Base-by-base conservation (phyloP, 2,329 filamentous ascomycete species). In the Monosporascus sp. region DNA sequence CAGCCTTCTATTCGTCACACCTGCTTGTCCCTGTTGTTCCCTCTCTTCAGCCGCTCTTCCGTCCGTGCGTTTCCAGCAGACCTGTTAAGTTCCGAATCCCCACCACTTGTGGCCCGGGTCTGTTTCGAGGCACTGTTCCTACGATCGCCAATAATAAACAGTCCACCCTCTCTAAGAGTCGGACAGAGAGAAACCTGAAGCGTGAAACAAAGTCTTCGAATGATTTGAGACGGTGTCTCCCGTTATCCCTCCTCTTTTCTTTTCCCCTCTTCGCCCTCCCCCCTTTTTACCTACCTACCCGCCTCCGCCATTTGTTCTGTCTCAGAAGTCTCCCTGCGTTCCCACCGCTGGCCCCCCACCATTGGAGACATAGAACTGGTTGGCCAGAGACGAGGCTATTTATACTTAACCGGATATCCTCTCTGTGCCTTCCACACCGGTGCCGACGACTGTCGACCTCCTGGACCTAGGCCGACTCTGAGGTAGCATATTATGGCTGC, bases 401-500 rank as follows among this genome's bases (percentile, higher is more conserved):
- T 52, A 20, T n/a, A 51, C 27, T 22, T 16, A 22, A 22, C 24
- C n/a, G 9, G 40, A 37, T 49, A 11, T n/a, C 47, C 16, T 27
- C 31, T 27, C 27, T 11, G 3, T 11, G 4, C 9, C 31, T 35
- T 14, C 31, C 11, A 35, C 31, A 35, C 31, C 31, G 31, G 9
- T 35, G 31, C 31, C 31, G 31, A 35, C 31, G 11, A 35, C 31
- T 35, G 31, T 14, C 31, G 43, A 26, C 27, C 49, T 37, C 22
- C 26, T 48, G 44, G 38, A 41, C n/a, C 17, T 26, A 26, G 38
- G 7, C 7, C 43, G 51, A 52, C 51, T 31, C 24, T 26, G 48
- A 20, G 19, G 27, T 35, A 46, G 1, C 16, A 43, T 50, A 59
- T 37, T 22, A 79, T 79, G 77, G 76, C 77, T 60, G 72, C 75